Conservation (phyloP, 2,329 filamentous ascomycete species). For the Drechslera avenae region DNA sequence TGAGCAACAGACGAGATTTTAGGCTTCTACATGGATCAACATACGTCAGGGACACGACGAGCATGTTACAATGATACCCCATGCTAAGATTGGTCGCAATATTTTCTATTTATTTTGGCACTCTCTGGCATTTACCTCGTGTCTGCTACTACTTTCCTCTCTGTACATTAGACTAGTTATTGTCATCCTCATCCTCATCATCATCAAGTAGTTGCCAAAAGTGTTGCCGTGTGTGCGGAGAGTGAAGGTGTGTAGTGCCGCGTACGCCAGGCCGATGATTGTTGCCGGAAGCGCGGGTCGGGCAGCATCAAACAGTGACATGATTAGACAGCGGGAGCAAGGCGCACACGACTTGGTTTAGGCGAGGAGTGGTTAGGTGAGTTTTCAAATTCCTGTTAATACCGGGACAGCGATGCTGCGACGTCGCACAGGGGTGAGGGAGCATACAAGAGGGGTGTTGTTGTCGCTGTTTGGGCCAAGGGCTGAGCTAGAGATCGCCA, state of each 20-base stretch:
- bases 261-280: background rate
- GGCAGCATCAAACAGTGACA: background rate
- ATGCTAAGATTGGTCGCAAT: slow-evolving; percentile 14
- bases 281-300: too few species aligned
- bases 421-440: background rate
- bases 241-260: background rate
- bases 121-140: slow-evolving; percentile 2
- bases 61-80: slow-evolving; percentile 20
- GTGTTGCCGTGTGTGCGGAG: background rate
- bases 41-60: slow-evolving; percentile 16
- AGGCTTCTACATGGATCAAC: slow-evolving; percentile 17
- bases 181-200: too few species aligned
- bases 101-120: slow-evolving; percentile 4
- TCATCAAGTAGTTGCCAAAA: slow-evolving; percentile 6
- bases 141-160: slow-evolving; percentile 1
- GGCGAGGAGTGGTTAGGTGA: background rate
- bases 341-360: too few species aligned
- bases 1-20: slow-evolving; percentile 16
- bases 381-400: too few species aligned
- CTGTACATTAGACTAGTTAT: slow-evolving; percentile 11
- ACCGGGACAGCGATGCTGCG: too few species aligned
- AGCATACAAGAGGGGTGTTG: background rate
- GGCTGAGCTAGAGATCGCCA: slow-evolving; percentile 2
- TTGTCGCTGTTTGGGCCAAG: background rate
- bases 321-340: background rate